Evolutionary conservation across 73 alveolate species (phyloP), one percentile per base, ranked within the genome.

Genomic region (Urostyla sp.): DNA sequence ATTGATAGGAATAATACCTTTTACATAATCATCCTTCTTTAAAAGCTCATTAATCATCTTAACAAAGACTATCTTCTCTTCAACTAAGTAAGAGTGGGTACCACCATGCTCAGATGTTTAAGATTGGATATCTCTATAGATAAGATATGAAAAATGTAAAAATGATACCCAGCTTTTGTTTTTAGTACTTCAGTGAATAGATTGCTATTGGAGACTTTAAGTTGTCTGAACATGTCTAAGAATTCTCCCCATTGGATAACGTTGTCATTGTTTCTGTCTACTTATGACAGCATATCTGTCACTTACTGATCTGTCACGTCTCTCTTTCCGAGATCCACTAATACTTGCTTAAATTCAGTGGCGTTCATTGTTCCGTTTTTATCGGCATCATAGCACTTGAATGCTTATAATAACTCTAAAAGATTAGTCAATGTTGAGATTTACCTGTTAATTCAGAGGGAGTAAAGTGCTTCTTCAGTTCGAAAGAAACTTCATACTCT

Each of bases 1-100:
- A 80, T 96, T 85, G 51, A 96, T 75, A 49, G 99, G 99, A 10
- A 96, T 72, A 69, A 94, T 67, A 20, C 85, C 94, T 20, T 84
- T 79, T 15, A 90, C 87, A 74, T 92, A 96, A 11, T 72, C 69
- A 58, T 96, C 99, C 27, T 90, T 97, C 79, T 89, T 75, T 36
- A 92, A 75, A 38, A 81, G 56, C 36, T 72, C 80, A 69, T 90
- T 93, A 69, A 90, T 80, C 31, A 93, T 89, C 63, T 90, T 90
- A 8, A 90, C 75, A 63, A 89, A 93, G 75, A 91, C 88, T 15
- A 85, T 55, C 52, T 74, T 90, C 87, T 93, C 98, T 67, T 90
- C 98, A 44, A 72, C 95, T 0, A 94, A 66, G 67, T 72, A 89
- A 18, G 94, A 75, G 75, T 93, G 98, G 52, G 85, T 82, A 35